These are phyloP conservation scores for Rhododendron vialii DNA, from an alignment of 148 eudicot genomes.

Conservation along the genomic window DNA sequence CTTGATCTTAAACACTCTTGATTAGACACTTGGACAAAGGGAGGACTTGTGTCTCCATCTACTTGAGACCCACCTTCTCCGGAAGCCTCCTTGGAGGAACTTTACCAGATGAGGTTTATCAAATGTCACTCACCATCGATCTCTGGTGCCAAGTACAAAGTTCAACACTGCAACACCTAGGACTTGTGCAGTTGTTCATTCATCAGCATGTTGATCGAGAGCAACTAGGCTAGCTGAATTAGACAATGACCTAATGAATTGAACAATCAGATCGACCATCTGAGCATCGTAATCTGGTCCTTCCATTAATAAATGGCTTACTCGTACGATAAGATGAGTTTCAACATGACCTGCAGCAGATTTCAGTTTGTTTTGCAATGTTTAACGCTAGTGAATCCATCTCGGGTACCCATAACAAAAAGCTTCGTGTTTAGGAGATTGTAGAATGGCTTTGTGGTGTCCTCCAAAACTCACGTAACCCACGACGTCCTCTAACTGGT, in stretches of 20 bases:
- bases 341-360: conserved; percentile 63
- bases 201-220: neutral
- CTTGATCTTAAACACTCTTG: neutral
- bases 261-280: conserved; percentile 60
- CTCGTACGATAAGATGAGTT: conserved; percentile 72
- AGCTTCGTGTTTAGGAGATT: conserved; percentile 72
- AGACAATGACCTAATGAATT: conserved; percentile 47
- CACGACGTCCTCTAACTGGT: conserved; percentile 37
- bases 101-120: neutral
- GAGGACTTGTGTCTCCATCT: neutral
- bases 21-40: neutral
- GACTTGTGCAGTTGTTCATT: neutral
- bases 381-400: conserved; percentile 87
- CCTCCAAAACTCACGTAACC: conserved; percentile 47
- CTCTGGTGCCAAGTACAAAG: neutral
- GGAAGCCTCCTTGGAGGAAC: neutral
- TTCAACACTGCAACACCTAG: neutral
- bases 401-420: conserved; percentile 79
- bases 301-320: conserved; percentile 85
- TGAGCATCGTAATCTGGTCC: conserved; percentile 72
- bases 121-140: neutral
- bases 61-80: neutral
- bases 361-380: conserved; percentile 69
- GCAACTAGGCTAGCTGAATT: neutral
- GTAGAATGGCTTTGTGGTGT: conserved; percentile 61